Evolutionary conservation across 2,329 filamentous ascomycete species (phyloP).

Genomic region (Pseudogymnoascus sp.): DNA sequence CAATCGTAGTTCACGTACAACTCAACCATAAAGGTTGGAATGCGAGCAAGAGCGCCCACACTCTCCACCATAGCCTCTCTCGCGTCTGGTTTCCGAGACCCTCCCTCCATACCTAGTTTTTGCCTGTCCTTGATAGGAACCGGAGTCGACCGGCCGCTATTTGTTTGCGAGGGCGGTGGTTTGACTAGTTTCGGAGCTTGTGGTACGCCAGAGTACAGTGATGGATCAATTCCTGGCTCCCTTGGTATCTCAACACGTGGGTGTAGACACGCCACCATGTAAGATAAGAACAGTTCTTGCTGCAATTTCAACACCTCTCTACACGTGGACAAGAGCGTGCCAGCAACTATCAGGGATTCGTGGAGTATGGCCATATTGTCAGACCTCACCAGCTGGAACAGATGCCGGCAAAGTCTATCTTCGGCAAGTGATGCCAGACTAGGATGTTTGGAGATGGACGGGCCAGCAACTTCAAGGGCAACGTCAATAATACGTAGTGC

Average conservation of each 20-base stretch:
- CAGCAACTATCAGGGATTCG: slow-evolving; percentile 85
- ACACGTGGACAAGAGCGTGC: slow-evolving; percentile 85
- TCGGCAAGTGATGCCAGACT: slow-evolving; percentile 81
- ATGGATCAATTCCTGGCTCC: slow-evolving; percentile 83
- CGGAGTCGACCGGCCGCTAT: slow-evolving; percentile 80
- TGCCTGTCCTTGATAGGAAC: slow-evolving; percentile 89
- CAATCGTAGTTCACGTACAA: slow-evolving; percentile 98
- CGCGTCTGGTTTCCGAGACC: slow-evolving; percentile 85
- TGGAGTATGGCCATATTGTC: slow-evolving; percentile 95
- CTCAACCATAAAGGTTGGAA: slow-evolving; percentile 91
- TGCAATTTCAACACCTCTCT: slow-evolving; percentile 87
- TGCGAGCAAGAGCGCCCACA: slow-evolving; percentile 81
- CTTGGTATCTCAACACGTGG: slow-evolving; percentile 89
- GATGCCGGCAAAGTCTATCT: slow-evolving; percentile 84
- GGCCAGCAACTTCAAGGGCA: slow-evolving; percentile 89
- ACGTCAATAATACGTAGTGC: slow-evolving; percentile 95
- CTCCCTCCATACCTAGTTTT: slow-evolving; percentile 86
- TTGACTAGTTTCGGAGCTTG: slow-evolving; percentile 85
- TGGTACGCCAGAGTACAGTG: slow-evolving; percentile 86
- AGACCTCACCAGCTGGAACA: slow-evolving; percentile 93
- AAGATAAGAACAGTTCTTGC: slow-evolving; percentile 92
- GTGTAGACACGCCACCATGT: slow-evolving; percentile 88
- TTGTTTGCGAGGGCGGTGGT: slow-evolving; percentile 62
- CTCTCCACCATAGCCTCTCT: slow-evolving; percentile 98
- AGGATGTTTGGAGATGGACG: slow-evolving; percentile 88